These are phyloP conservation scores for Trichoderma polysporum DNA, from an alignment of 2,329 filamentous ascomycete genomes.

Conservation along the genomic window DNA sequence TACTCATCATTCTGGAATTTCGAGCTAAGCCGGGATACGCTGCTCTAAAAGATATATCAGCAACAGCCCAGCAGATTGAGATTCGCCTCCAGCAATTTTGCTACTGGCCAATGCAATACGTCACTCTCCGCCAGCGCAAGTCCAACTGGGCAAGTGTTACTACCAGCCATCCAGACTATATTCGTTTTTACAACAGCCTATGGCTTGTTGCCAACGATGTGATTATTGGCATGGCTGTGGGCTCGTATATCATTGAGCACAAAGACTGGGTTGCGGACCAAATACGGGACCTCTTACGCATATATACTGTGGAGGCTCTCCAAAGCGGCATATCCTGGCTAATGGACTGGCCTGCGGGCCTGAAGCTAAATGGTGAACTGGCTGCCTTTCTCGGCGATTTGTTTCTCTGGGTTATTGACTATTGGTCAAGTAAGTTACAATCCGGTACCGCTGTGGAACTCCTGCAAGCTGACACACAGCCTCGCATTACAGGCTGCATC, in stretches of 20 bases:
- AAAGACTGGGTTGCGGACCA: slow-evolving; percentile 77
- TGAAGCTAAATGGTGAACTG: slow-evolving; percentile 93
- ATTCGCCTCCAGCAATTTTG: slow-evolving; percentile 97
- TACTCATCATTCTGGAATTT: slow-evolving; percentile 82
- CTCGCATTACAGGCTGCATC: slow-evolving; percentile 62
- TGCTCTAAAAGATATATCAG: slow-evolving; percentile 91
- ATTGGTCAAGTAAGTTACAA: slow-evolving; percentile 75
- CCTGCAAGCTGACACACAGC: slow-evolving; percentile 27
- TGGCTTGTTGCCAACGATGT: slow-evolving; percentile 99
- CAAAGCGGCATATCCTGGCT: slow-evolving; percentile 91
- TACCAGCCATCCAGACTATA: slow-evolving; percentile 94
- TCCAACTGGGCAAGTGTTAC: slow-evolving; percentile 95
- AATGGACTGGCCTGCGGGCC: slow-evolving; percentile 89
- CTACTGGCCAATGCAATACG: slow-evolving; percentile 97
- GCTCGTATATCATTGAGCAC: slow-evolving; percentile 97
- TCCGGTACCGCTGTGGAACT: not conserved
- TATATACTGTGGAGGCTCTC: slow-evolving; percentile 85
- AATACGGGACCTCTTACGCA: slow-evolving; percentile 71
- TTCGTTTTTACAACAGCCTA: slow-evolving; percentile 96
- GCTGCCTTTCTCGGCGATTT: slow-evolving; percentile 92
- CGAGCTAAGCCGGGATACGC: slow-evolving; percentile 73
- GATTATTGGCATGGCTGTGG: slow-evolving; percentile 94
- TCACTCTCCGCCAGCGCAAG: slow-evolving; percentile 84
- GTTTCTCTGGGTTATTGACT: slow-evolving; percentile 97
- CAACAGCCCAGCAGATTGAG: slow-evolving; percentile 95